These are phyloP conservation scores for Stentor coeruleus DNA, from an alignment of 73 alveolate species.

Conservation along the genomic window DNA sequence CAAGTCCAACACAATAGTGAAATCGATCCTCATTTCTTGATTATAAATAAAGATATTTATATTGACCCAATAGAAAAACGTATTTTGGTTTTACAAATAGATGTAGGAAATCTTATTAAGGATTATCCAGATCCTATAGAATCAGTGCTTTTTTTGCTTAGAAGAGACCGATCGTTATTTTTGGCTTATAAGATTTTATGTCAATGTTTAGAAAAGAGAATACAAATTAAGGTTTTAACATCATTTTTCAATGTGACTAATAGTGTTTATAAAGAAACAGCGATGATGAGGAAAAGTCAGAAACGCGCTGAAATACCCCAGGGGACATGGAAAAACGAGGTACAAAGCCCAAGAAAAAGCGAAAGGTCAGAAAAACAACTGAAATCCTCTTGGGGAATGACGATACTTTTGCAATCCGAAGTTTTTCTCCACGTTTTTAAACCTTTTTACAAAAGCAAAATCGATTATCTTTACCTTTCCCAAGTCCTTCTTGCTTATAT, in stretches of 20 bases:
- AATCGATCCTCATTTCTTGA: background rate
- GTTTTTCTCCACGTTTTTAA: background rate
- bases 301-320: no score
- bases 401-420: background rate
- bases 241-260: background rate
- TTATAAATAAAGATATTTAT: background rate
- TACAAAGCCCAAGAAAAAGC: background rate
- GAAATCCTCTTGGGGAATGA: background rate
- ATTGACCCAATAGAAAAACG: background rate
- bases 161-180: background rate
- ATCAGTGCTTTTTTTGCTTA: background rate
- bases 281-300: background rate
- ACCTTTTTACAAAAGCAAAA: background rate
- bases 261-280: background rate
- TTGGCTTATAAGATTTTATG: background rate
- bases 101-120: background rate
- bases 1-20: background rate
- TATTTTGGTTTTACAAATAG: background rate
- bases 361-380: background rate
- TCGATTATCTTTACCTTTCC: background rate
- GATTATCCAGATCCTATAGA: conserved; percentile 8
- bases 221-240: background rate
- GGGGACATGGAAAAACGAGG: background rate
- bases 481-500: background rate
- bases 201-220: background rate